Conservation (phyloP, 345 rosid genomes). For the Sapria himalayana region DNA sequence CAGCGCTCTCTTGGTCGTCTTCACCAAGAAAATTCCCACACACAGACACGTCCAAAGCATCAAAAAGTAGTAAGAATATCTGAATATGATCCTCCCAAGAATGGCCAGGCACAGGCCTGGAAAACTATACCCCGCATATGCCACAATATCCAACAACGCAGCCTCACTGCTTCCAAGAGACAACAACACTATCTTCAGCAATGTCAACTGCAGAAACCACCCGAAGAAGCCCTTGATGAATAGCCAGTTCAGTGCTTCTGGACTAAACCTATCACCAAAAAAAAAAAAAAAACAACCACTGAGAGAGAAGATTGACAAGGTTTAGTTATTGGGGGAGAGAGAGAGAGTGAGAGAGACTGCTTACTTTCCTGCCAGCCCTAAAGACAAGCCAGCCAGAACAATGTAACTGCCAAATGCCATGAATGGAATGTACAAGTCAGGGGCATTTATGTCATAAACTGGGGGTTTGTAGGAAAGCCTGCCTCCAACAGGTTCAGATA, state of each 20-base stretch:
- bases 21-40: conserved; percentile 74
- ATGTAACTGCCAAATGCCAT: conserved; percentile 53
- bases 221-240: conserved; percentile 79
- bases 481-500: conserved; percentile 50
- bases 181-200: conserved; percentile 61
- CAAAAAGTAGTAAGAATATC: conserved; percentile 53
- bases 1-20: conserved; percentile 90
- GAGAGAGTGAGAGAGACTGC: conserved; percentile 10
- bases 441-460: conserved; percentile 52
- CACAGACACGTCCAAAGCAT: conserved; percentile 76
- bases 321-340: neutral
- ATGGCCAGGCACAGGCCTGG: conserved; percentile 55
- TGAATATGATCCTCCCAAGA: conserved; percentile 46
- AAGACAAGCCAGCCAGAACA: conserved; percentile 47
- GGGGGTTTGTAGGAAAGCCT: conserved; percentile 51
- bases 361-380: conserved; percentile 43
- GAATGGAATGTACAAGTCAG: conserved; percentile 53
- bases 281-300: neutral
- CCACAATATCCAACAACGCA: conserved; percentile 66
- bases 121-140: conserved; percentile 80
- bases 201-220: conserved; percentile 65
- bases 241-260: conserved; percentile 79
- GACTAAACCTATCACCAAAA: conserved; percentile 50
- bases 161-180: conserved; percentile 86
- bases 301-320: neutral